Evolutionary conservation across 768 basidiomycete species (phyloP).

Genomic region (Chalciporus piperatus): DNA sequence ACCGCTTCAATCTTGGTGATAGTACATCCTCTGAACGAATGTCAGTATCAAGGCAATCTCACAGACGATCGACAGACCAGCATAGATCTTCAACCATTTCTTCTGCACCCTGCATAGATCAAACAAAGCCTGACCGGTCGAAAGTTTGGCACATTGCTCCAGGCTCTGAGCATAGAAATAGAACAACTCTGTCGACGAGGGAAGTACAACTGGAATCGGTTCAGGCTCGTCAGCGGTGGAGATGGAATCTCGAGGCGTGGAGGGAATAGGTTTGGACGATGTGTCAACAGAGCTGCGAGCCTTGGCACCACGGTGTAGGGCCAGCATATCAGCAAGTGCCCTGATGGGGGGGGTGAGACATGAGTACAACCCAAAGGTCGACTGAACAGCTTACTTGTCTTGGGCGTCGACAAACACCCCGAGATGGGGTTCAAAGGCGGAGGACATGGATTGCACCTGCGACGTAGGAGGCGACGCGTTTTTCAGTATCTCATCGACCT

Average conservation of each 20-base stretch:
- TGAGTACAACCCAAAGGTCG: neutral
- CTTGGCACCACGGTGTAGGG: constrained; percentile 65
- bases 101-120: constrained; percentile 80
- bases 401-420: constrained; percentile 94
- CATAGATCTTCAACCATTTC: constrained; percentile 94
- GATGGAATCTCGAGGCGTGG: constrained; percentile 36
- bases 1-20: constrained; percentile 71
- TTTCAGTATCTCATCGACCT: constrained; percentile 69
- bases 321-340: constrained; percentile 87
- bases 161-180: constrained; percentile 95
- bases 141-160: constrained; percentile 91
- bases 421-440: constrained; percentile 93
- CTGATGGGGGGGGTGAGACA: constrained; percentile 36
- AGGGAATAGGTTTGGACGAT: constrained; percentile 23
- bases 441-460: constrained; percentile 67
- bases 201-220: constrained; percentile 66
- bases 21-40: constrained; percentile 77
- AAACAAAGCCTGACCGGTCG: constrained; percentile 78
- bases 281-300: constrained; percentile 69
- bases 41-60: neutral
- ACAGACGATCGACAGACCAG: constrained; percentile 49
- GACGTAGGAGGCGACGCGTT: constrained; percentile 48
- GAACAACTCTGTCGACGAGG: constrained; percentile 94
- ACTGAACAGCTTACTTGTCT: constrained; percentile 68
- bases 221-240: constrained; percentile 43